These are phyloP conservation scores for Fonsecaea pugnacius DNA, from an alignment of 2,329 filamentous ascomycete genomes.

Conservation along the genomic window DNA sequence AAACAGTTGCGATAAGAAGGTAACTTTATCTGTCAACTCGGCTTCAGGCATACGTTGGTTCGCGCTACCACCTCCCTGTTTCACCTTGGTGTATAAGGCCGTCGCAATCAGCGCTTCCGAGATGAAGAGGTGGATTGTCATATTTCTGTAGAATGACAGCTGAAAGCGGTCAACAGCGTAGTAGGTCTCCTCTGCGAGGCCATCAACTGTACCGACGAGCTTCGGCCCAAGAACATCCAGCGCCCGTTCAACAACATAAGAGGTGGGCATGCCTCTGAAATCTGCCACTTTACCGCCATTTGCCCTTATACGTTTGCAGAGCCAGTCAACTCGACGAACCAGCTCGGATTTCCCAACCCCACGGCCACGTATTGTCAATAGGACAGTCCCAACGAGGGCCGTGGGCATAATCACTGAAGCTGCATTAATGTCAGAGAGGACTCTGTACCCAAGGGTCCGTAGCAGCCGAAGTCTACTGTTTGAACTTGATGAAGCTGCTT, in stretches of 20 bases:
- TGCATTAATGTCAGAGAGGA: slow-evolving; percentile 90
- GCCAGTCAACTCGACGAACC: slow-evolving; percentile 85
- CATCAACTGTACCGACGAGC: slow-evolving; percentile 78
- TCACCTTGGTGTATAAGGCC: slow-evolving; percentile 87
- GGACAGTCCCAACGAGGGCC: slow-evolving; percentile 88
- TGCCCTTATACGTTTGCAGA: slow-evolving; percentile 76
- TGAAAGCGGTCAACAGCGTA: slow-evolving; percentile 96
- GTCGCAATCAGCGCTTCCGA: slow-evolving; percentile 88
- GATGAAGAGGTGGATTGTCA: slow-evolving; percentile 98
- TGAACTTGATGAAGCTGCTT: slow-evolving; percentile 43
- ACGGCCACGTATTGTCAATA: slow-evolving; percentile 86
- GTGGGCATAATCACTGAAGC: slow-evolving; percentile 99
- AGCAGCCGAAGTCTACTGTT: slow-evolving; percentile 70
- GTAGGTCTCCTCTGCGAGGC: slow-evolving; percentile 86
- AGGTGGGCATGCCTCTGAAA: slow-evolving; percentile 79
- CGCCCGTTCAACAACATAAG: slow-evolving; percentile 82
- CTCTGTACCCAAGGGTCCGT: slow-evolving; percentile 85
- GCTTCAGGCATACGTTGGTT: slow-evolving; percentile 77
- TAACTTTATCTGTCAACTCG: slow-evolving; percentile 76
- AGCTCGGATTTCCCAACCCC: slow-evolving; percentile 88
- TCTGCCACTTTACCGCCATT: slow-evolving; percentile 94
- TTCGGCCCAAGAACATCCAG: slow-evolving; percentile 90
- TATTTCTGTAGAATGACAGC: slow-evolving; percentile 96
- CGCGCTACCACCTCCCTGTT: slow-evolving; percentile 82
- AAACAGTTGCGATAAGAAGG: slow-evolving; percentile 89